Percentiles rank a stretch among this genome's conserved stretches.
phyloP scores from a whole-genome alignment of 2,329 filamentous ascomycete genomes.

The Aspergillus proliferans region DNA sequence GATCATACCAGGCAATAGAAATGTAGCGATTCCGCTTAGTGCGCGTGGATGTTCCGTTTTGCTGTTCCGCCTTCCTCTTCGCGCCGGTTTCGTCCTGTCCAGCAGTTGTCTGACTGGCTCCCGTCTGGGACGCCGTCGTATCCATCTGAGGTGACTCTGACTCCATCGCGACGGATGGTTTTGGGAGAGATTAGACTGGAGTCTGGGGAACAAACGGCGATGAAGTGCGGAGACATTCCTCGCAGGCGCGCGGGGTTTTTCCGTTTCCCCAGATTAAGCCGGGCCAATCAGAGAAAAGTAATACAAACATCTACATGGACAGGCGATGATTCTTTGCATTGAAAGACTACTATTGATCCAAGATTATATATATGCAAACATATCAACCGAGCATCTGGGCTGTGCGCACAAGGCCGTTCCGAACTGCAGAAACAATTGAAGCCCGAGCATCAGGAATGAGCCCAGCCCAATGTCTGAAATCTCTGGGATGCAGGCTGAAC shows the following conservation, averaged over 20 bases:
- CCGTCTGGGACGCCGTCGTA: constrained; percentile 17
- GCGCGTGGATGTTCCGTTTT: constrained; percentile 45
- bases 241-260: constrained; percentile 21
- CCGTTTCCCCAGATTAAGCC: constrained; percentile 27
- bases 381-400: constrained; percentile 1
- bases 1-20: constrained; percentile 57
- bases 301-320: not conserved
- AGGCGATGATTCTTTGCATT: not conserved
- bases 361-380: not conserved
- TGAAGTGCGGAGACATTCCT: constrained; percentile 33
- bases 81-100: constrained; percentile 20
- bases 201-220: constrained; percentile 10
- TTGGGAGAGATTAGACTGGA: constrained; percentile 4
- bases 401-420: not conserved
- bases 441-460: constrained; percentile 7
- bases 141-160: constrained; percentile 30
- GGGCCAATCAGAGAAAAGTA: constrained; percentile 12
- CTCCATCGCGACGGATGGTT: constrained; percentile 18
- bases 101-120: constrained; percentile 17
- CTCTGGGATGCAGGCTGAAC: constrained; percentile 2
- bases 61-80: constrained; percentile 39
- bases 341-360: too few species aligned
- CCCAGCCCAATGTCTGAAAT: constrained; percentile 4
- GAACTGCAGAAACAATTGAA: constrained; percentile 7
- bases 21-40: constrained; percentile 63